phyloP scores from a whole-genome alignment of 176 grass and related monocot genomes.

The Zizania latifolia region DNA sequence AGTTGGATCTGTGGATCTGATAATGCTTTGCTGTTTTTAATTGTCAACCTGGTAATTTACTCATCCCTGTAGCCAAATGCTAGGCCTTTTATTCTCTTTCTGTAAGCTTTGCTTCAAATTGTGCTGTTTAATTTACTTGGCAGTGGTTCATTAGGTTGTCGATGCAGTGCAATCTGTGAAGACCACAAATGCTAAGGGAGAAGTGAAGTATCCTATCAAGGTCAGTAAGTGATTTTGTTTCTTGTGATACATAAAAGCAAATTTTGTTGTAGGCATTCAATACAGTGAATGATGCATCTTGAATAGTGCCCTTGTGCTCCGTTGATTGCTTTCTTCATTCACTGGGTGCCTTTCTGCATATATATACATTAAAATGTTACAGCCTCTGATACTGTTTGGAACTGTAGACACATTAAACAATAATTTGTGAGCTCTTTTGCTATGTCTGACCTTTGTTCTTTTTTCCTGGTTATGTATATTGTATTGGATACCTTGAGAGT shows the following conservation, averaged over 20 bases:
- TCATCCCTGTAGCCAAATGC: neutral
- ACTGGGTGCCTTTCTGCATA: neutral
- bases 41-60: neutral
- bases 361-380: neutral
- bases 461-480: neutral
- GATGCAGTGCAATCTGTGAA: slow-evolving; percentile 92
- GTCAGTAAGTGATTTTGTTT: slow-evolving; percentile 30
- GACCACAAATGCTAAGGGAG: slow-evolving; percentile 74
- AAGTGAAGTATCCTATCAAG: slow-evolving; percentile 96
- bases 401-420: neutral
- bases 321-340: neutral
- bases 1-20: neutral
- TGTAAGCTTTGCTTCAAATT: neutral
- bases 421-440: neutral
- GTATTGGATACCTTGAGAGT: neutral
- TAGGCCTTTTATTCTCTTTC: neutral
- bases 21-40: neutral
- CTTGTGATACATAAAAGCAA: neutral
- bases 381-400: neutral
- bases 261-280: neutral
- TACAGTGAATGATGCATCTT: neutral
- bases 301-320: neutral
- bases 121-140: neutral
- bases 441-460: neutral
- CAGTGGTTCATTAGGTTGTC: slow-evolving; percentile 56